phyloP scores from a whole-genome alignment of 305 asterid genomes.

The Fraxinus paxiana region DNA sequence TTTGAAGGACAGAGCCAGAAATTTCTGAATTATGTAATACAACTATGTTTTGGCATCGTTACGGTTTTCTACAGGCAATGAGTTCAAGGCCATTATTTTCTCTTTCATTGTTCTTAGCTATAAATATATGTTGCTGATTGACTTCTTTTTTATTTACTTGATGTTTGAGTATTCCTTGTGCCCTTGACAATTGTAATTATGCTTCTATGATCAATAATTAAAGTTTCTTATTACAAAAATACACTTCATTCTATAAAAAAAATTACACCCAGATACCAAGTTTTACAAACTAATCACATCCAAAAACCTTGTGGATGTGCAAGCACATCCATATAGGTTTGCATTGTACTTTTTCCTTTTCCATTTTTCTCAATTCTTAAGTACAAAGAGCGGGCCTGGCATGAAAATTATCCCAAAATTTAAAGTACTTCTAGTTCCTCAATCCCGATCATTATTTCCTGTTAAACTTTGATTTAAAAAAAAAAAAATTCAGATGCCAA shows the following conservation, averaged over 20 bases:
- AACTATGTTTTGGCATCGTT: neutral
- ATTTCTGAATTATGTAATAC: neutral
- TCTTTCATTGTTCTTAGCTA: neutral
- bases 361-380: neutral
- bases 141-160: neutral
- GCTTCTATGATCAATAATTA: neutral
- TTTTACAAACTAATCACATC: neutral
- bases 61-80: neutral
- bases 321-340: neutral
- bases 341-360: neutral
- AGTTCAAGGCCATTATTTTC: neutral
- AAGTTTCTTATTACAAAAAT: neutral
- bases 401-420: neutral
- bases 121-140: neutral
- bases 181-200: neutral
- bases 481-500: conserved; percentile 7
- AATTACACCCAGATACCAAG: neutral
- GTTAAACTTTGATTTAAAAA: neutral
- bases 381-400: neutral
- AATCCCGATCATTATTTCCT: neutral
- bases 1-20: neutral
- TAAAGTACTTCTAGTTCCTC: neutral
- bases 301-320: neutral
- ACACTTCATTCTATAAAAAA: neutral
- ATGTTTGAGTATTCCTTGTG: neutral